Percentiles rank a stretch among this genome's conserved stretches.
These are phyloP conservation scores for Mycena haematopus DNA, from an alignment of 768 basidiomycete species.

Conservation along the genomic window DNA sequence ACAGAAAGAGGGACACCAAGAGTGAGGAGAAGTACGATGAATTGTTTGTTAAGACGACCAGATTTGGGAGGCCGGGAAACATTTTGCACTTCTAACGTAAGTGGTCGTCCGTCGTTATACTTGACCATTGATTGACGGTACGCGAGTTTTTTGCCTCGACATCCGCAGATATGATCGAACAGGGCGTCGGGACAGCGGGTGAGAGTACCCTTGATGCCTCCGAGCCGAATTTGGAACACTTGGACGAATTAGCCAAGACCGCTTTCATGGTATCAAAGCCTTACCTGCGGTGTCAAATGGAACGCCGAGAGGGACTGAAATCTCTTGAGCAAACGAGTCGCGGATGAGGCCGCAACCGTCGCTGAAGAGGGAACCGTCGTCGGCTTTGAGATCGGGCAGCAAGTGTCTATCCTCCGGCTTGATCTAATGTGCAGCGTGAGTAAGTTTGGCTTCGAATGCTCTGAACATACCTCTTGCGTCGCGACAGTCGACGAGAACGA, in stretches of 20 bases:
- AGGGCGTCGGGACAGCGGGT: conserved; percentile 25
- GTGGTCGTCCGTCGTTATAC: conserved; percentile 26
- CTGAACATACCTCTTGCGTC: conserved; percentile 19
- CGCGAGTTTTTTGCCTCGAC: conserved; percentile 26
- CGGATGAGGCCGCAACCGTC: conserved; percentile 36
- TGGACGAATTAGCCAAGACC: no score
- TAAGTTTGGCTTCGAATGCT: neutral
- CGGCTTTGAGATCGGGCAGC: conserved; percentile 26
- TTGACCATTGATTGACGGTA: conserved; percentile 32
- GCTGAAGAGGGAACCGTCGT: conserved; percentile 31
- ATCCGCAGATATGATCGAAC: conserved; percentile 24
- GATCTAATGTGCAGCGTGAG: conserved; percentile 18
- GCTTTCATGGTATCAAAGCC: neutral
- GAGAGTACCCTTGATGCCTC: conserved; percentile 32
- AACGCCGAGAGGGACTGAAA: neutral
- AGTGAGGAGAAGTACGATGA: conserved; percentile 31
- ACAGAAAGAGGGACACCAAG: conserved; percentile 22
- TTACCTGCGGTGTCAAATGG: conserved; percentile 27
- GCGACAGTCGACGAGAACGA: conserved; percentile 33
- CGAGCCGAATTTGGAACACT: conserved; percentile 31
- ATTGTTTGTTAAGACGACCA: conserved; percentile 32
- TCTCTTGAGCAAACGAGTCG: conserved; percentile 5
- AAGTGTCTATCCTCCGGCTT: conserved; percentile 9
- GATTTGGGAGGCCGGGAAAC: conserved; percentile 21
- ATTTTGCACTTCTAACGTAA: conserved; percentile 26